phyloP scores from a whole-genome alignment of 2,329 filamentous ascomycete species.

The Colletotrichum spaethianum region DNA sequence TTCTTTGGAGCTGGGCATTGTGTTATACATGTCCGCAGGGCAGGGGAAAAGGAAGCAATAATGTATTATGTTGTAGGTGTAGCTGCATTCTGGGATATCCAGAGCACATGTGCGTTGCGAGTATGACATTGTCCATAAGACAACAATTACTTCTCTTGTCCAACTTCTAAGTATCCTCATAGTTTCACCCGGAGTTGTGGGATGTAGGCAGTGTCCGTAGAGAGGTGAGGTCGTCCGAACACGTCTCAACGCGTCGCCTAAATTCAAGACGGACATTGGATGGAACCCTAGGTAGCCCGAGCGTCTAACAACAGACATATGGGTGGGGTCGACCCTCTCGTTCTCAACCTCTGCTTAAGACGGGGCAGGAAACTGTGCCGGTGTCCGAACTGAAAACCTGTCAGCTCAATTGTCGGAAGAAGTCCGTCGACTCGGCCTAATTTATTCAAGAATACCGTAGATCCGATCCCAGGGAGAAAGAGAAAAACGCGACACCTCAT shows the following conservation, averaged over 20 bases:
- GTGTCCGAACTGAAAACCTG: not conserved
- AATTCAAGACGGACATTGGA: not conserved
- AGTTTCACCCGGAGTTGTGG: too few relatives aligned
- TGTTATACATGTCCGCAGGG: not conserved
- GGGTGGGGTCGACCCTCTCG: not conserved
- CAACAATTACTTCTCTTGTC: not conserved
- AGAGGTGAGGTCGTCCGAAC: not conserved
- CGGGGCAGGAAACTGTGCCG: not conserved
- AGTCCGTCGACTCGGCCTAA: not conserved
- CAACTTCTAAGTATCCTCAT: not conserved
- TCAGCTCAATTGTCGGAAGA: not conserved
- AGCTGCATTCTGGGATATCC: slow-evolving; percentile 12
- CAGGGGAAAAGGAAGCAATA: not conserved
- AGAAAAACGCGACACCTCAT: not conserved
- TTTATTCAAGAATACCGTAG: not conserved
- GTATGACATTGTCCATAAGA: not conserved
- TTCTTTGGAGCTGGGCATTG: not conserved
- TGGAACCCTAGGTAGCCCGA: not conserved
- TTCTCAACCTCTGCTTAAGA: not conserved
- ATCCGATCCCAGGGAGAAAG: too few relatives aligned
- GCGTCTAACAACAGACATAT: not conserved
- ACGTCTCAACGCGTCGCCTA: not conserved
- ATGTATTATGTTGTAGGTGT: slow-evolving; percentile 27
- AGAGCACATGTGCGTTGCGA: slow-evolving; percentile 1
- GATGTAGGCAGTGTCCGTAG: not conserved